A percentile compares a stretch with the other conserved stretches of the same genome.
Conservation (phyloP, 257 asterid genomes). For the Nicotiana tabacum region DNA sequence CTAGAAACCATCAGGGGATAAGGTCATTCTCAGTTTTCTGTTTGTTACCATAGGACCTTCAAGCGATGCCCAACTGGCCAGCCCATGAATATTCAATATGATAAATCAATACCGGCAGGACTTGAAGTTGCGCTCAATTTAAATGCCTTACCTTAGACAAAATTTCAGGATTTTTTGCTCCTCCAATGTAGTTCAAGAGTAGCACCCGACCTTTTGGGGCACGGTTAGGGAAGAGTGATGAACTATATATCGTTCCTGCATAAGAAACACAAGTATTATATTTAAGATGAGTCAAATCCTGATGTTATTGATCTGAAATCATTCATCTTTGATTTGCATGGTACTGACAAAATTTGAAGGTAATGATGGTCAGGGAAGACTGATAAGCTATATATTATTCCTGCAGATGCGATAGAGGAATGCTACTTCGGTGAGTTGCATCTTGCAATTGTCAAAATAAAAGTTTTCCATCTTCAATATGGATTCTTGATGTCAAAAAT, state of each 20-base stretch:
- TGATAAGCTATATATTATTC: not conserved
- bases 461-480: not conserved
- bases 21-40: not conserved
- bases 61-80: not conserved
- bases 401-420: not conserved
- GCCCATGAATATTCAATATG: not conserved
- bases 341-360: not conserved
- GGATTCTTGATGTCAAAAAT: not conserved
- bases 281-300: not conserved
- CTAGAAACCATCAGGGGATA: not conserved
- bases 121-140: not conserved
- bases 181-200: conserved; percentile 95
- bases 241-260: conserved; percentile 94
- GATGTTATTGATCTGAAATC: not conserved
- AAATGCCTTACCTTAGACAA: conserved; percentile 57
- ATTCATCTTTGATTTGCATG: not conserved
- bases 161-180: conserved; percentile 79
- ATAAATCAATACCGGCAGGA: not conserved
- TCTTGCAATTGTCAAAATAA: not conserved
- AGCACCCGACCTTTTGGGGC: conserved; percentile 89
- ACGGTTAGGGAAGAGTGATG: conserved; percentile 94
- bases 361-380: not conserved
- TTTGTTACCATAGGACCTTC: not conserved
- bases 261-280: conserved; percentile 15
- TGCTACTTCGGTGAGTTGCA: not conserved